A percentile compares a stretch with the other conserved stretches of the same genome.
These are phyloP conservation scores for Leccinum olivaceopallidum DNA, from an alignment of 768 basidiomycete genomes.

Conservation along the genomic window DNA sequence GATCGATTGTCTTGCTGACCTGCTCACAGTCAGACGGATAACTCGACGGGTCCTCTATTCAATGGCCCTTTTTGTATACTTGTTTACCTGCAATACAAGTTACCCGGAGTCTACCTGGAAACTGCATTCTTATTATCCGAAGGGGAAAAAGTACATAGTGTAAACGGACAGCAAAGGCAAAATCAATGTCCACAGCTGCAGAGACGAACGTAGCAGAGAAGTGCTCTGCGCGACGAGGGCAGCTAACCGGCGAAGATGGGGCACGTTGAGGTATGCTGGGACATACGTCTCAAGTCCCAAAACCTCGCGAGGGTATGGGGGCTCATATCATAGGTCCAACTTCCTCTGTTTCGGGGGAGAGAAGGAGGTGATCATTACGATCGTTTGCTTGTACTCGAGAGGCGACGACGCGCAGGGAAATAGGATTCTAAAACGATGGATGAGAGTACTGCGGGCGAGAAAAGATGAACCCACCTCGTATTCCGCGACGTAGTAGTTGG, in stretches of 20 bases:
- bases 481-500: constrained; percentile 98
- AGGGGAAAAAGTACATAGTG: constrained; percentile 20
- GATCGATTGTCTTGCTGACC: constrained; percentile 33
- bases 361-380: constrained; percentile 93
- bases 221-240: constrained; percentile 70
- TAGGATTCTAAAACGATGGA: constrained; percentile 68
- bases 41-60: not conserved
- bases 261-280: constrained; percentile 87
- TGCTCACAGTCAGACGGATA: constrained; percentile 1
- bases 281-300: constrained; percentile 96
- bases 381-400: constrained; percentile 95
- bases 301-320: constrained; percentile 92
- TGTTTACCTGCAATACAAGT: not conserved
- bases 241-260: constrained; percentile 84
- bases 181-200: constrained; percentile 3
- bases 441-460: not conserved
- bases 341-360: constrained; percentile 96
- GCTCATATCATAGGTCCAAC: constrained; percentile 84
- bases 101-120: constrained; percentile 4
- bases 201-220: no score
- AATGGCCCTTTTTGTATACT: not conserved
- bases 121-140: constrained; percentile 18
- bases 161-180: constrained; percentile 15
- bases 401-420: constrained; percentile 93
- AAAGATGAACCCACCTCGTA: constrained; percentile 71